Base-by-base conservation (phyloP, 106 monocot genomes). In the Cymbidium sinense region DNA sequence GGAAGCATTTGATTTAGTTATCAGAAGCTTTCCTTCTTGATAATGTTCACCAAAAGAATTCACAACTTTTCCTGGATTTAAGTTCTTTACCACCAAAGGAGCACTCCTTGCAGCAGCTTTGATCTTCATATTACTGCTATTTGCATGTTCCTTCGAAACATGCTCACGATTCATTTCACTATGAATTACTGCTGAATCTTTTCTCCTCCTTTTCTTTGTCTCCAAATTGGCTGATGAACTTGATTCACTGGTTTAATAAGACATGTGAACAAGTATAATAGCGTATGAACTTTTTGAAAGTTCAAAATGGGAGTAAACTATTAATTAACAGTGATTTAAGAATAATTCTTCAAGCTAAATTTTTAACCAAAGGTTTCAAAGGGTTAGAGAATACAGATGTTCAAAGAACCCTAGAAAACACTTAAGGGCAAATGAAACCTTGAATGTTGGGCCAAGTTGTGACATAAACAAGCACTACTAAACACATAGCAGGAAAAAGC, bases 131-230 rank as follows among this genome's bases (percentile, higher is more conserved):
- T 84, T 87, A 34, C 82, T 81, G 28, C 39, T 71, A 37, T 70
- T 81, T 65, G 77, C 70, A 62, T 76, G 72, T 70, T 91, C 89
- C 43, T 15, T 78, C 23, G 65, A 62, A 65, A 77, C 78, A 76
- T 82, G 81, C 0, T 50, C 70, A 31, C 34, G 71, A 78, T 71
- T 74, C n/a, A 30, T 78, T 36, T 89, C 87, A 73, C 73, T 55
- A 21, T 74, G 70, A 79, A 34, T 47, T 30, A 83, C 82, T 47
- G 84, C 75, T 71, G 86, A 77, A 64, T 98, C 94, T 83, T 92
- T 99, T 86, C 94, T 86, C 86, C 87, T 90, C 73, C 94, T 84
- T 84, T 95, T 99, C 87, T 79, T 99, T 76, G 87, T 85, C 64
- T 77, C 87, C 41, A 77, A 31, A 77, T 77, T 79, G 74, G 92